Conservation (phyloP, 1,284 basidiomycete genomes). For the Leccinum solheimii region DNA sequence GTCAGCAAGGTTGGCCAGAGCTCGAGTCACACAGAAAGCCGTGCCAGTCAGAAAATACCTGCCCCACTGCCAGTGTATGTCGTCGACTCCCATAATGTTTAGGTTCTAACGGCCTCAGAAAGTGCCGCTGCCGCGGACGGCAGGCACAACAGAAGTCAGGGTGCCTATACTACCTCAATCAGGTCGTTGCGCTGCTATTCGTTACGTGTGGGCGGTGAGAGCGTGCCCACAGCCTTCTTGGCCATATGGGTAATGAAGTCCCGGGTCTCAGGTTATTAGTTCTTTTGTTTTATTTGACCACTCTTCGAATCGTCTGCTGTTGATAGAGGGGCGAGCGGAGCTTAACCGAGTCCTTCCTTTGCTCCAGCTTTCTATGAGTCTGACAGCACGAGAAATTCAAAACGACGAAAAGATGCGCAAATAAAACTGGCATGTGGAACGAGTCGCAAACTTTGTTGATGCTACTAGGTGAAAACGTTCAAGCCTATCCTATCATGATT, state of each 20-base stretch:
- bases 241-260: neutral
- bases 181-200: neutral
- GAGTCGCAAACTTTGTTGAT: neutral
- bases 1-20: neutral
- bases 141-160: neutral
- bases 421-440: neutral
- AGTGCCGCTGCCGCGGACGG: neutral
- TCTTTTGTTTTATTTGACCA: neutral
- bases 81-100: neutral
- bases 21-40: neutral
- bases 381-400: neutral
- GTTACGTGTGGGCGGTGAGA: neutral
- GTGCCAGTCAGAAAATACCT: neutral
- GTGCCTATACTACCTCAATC: neutral
- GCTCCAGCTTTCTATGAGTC: neutral
- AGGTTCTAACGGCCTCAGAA: neutral
- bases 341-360: neutral
- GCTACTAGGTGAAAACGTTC: neutral
- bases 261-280: neutral
- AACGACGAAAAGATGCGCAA: neutral
- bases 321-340: neutral
- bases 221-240: neutral
- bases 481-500: neutral
- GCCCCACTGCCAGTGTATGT: neutral
- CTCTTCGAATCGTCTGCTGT: neutral